Conservation (phyloP, 1,284 basidiomycete genomes). For the Stygiomarasmius scandens region DNA sequence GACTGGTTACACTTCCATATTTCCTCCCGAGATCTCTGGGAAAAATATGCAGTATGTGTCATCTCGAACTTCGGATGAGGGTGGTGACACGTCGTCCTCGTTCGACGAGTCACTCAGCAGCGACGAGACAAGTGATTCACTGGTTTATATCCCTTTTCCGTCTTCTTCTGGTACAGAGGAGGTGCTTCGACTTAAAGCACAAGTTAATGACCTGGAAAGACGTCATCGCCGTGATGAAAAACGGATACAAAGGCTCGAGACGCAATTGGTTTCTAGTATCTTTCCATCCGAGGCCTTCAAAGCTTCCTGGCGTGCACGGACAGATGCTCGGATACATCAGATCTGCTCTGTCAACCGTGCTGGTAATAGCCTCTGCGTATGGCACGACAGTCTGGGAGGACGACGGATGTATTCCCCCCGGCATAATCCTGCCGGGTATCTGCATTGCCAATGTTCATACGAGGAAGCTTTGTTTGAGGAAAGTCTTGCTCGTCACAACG, state of each 20-base stretch:
- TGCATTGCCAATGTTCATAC: constrained; percentile 82
- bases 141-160: no score
- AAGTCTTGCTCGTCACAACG: constrained; percentile 71
- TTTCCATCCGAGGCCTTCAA: constrained; percentile 52
- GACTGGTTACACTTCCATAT: not conserved
- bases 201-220: constrained; percentile 16
- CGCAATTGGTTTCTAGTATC: constrained; percentile 31
- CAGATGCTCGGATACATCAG: constrained; percentile 65
- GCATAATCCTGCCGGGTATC: constrained; percentile 71
- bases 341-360: constrained; percentile 83
- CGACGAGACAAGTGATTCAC: no score
- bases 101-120: not conserved
- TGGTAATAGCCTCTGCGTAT: constrained; percentile 82
- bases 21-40: not conserved
- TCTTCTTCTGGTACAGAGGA: not conserved
- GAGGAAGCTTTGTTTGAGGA: constrained; percentile 85
- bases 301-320: constrained; percentile 67
- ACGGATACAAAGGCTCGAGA: constrained; percentile 46
- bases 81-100: not conserved
- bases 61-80: not conserved
- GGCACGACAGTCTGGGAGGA: constrained; percentile 84
- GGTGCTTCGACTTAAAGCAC: constrained; percentile 18
- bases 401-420: constrained; percentile 76
- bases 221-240: constrained; percentile 17
- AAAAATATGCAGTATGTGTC: not conserved